Conservation (phyloP, 2,329 filamentous ascomycete genomes). For the Paraphoma sp. region DNA sequence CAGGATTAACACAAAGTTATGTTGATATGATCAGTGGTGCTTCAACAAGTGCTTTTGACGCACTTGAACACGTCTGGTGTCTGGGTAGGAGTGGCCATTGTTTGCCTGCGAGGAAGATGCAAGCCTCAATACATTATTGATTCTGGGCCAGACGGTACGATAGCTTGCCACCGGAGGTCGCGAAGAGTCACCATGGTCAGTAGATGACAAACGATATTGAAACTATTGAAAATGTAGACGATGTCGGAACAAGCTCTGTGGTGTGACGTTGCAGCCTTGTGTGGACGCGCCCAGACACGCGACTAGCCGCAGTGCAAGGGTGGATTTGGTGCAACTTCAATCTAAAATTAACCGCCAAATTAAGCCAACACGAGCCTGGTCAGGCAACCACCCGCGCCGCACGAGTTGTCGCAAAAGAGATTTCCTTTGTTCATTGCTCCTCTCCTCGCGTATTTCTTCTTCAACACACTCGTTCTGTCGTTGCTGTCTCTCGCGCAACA, state of each 20-base stretch:
- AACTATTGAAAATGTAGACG: neutral
- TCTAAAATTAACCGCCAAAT: neutral
- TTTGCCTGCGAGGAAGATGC: too few relatives aligned
- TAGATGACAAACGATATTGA: neutral
- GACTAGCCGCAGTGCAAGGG: neutral
- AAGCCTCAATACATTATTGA: too few relatives aligned
- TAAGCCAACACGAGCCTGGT: neutral
- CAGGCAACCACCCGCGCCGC: neutral
- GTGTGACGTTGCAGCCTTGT: neutral
- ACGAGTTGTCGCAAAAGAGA: neutral
- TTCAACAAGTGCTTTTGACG: too few relatives aligned
- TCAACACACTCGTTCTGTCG: neutral
- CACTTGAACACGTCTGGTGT: too few relatives aligned
- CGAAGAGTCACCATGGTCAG: neutral
- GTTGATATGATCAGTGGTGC: too few relatives aligned
- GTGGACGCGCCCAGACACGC: neutral
- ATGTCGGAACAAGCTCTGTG: neutral
- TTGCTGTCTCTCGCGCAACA: neutral
- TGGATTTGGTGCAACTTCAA: neutral
- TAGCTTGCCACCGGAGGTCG: neutral
- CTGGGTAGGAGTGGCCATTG: too few relatives aligned
- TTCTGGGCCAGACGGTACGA: too few relatives aligned
- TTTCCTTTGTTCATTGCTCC: neutral
- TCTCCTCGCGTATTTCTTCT: neutral
- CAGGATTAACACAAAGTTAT: too few relatives aligned